Percentiles rank a stretch among this genome's conserved stretches.
These are phyloP conservation scores for Fagus sylvatica DNA, from an alignment of 306 rosid genomes.

Conservation along the genomic window DNA sequence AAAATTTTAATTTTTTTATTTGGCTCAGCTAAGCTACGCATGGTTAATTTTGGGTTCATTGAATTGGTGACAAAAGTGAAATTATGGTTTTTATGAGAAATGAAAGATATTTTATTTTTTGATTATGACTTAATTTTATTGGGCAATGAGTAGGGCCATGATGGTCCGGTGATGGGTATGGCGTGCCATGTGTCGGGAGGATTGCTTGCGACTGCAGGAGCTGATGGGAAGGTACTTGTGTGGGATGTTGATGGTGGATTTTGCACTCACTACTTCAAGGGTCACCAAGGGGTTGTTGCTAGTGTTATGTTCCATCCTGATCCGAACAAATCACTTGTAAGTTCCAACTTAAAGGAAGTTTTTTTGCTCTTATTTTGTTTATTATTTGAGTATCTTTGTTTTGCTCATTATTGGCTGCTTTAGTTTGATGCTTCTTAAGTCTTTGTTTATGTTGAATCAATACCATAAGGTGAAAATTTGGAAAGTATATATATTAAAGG, in stretches of 20 bases:
- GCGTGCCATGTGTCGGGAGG: conserved; percentile 86
- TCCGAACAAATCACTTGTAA: conserved; percentile 67
- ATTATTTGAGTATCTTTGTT: neutral
- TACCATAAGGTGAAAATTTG: neutral
- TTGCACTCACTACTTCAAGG: conserved; percentile 91
- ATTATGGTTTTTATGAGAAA: neutral
- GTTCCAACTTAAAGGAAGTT: conserved; percentile 15
- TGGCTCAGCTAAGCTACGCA: neutral
- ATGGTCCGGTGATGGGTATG: conserved; percentile 96
- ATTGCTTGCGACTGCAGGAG: conserved; percentile 89
- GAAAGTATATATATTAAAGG: neutral
- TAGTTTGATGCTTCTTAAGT: neutral
- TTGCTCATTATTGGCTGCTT: neutral
- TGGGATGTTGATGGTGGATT: conserved; percentile 96
- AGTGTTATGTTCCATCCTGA: conserved; percentile 77
- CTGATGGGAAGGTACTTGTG: conserved; percentile 85
- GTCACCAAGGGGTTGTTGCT: conserved; percentile 84
- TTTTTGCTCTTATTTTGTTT: neutral
- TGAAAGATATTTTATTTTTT: neutral
- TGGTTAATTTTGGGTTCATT: neutral
- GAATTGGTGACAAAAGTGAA: neutral
- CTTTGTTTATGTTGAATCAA: neutral
- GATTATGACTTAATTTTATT: neutral
- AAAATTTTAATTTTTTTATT: neutral
- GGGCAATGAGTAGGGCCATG: conserved; percentile 66